Percentiles rank a stretch among this genome's conserved stretches.
phyloP scores from a whole-genome alignment of 306 rosid species.

The Psophocarpus tetragonolobus region DNA sequence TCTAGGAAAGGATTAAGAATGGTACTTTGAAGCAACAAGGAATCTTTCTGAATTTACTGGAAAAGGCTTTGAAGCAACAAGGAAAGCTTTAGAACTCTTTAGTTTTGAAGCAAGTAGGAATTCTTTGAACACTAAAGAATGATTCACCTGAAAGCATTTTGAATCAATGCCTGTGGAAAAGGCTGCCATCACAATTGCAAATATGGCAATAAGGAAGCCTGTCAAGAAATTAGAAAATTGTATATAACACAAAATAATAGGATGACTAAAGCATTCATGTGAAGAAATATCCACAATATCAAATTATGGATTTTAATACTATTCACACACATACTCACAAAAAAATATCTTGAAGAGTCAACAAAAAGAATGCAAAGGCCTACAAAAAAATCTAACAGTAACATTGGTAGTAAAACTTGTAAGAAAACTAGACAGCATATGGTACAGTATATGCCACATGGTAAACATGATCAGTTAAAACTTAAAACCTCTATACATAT shows the following conservation, averaged over 20 bases:
- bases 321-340: neutral
- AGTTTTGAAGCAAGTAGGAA: too few relatives aligned
- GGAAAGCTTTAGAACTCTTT: too few relatives aligned
- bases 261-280: neutral
- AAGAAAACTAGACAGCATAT: neutral
- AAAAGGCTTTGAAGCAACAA: constrained; percentile 1
- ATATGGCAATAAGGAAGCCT: constrained; percentile 84
- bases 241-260: neutral
- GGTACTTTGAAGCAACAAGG: neutral
- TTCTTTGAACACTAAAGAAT: too few relatives aligned
- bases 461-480: neutral
- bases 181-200: constrained; percentile 78
- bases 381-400: neutral
- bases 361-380: neutral
- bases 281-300: neutral
- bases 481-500: neutral
- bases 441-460: neutral
- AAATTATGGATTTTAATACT: neutral
- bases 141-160: constrained; percentile 74
- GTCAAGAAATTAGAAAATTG: constrained; percentile 32
- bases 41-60: neutral
- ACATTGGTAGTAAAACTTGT: neutral
- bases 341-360: neutral
- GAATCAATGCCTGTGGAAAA: constrained; percentile 94
- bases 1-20: neutral